Percentiles rank a stretch among this genome's conserved stretches.
These are phyloP conservation scores for Calophaca sinica DNA, from an alignment of 306 rosid species.

Conservation along the genomic window DNA sequence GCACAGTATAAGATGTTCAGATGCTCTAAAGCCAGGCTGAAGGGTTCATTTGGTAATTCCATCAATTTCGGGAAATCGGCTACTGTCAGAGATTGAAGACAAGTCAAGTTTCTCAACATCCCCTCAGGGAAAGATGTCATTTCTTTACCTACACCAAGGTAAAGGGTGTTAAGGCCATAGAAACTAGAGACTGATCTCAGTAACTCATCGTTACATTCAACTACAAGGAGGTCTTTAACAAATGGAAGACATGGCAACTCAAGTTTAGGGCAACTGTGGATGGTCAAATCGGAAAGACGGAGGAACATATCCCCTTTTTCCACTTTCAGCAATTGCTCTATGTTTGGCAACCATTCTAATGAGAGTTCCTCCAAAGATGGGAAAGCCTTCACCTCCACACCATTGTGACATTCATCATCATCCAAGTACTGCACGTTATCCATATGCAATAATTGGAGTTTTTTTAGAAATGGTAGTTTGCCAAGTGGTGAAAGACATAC, in stretches of 20 bases:
- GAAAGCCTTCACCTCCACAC: background rate
- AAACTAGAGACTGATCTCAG: background rate
- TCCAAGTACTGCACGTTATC: background rate
- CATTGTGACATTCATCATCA: background rate
- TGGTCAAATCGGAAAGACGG: background rate
- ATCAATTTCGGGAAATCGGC: background rate
- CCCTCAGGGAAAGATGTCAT: slow-evolving; percentile 15
- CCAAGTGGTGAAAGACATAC: background rate
- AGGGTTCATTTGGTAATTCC: slow-evolving; percentile 8
- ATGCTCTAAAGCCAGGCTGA: too few species aligned
- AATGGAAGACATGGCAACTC: slow-evolving; percentile 15
- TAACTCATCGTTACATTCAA: background rate
- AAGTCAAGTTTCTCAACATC: background rate
- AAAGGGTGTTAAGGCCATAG: background rate
- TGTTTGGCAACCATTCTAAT: background rate
- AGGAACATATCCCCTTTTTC: slow-evolving; percentile 2
- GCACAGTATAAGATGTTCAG: too few species aligned
- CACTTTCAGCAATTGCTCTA: slow-evolving; percentile 17
- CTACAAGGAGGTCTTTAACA: background rate
- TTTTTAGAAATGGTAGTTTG: slow-evolving; percentile 27
- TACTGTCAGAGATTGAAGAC: background rate
- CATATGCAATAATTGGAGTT: fast-evolving
- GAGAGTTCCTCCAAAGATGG: background rate
- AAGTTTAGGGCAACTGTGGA: background rate
- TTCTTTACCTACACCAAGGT: background rate